Evolutionary conservation across 192 early-diverging fungal species (phyloP), one percentile per base, ranked within the genome.

Genomic region (Thamnidium elegans): DNA sequence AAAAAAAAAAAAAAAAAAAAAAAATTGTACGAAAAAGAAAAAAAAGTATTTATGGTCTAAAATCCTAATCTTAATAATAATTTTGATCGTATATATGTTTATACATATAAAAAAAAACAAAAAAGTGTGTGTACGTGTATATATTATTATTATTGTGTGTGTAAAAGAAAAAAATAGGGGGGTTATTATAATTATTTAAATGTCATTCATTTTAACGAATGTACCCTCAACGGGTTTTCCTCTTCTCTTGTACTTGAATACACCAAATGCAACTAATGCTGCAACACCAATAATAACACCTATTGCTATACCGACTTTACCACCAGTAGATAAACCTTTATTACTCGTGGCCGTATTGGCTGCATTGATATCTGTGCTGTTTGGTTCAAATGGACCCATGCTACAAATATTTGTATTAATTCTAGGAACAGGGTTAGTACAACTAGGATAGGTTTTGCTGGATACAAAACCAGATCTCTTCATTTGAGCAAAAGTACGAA

Each of bases 251-350:
- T 52, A 26, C 19, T 19, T 52, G 26, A 52, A 19, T 19, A 23
- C 19, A 23, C 17, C 50, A 52, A 26, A 19, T 2, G 17, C 26
- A 23, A 34, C 53, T 34, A 55, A 9, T 9, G 53, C 53, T 3
- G 53, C 61, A 63, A 52, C 48, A 20, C 61, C 61, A n/a, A 26
- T 47, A 0, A 62, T 17, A 0, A 62, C 61, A 23, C 61, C 61
- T 32, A 62, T 31, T 36, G 61, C 47, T 36, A 63, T n/a, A 8
- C 61, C 48, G 6, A 51, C 32, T 14, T 51, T 63, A 17, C 32
- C 61, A 6, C 61, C 61, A 17, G 61, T 51, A 7, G 15, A 19
- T 13, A 63, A 36, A 0, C 48, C 61, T 9, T 32, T 6, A 20
- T 14, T 43, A 14, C 14, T 9, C 7, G 39, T 23, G 2, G 14